Conservation (phyloP, 371 early-diverging fungal species). For the Smittium culicis region DNA sequence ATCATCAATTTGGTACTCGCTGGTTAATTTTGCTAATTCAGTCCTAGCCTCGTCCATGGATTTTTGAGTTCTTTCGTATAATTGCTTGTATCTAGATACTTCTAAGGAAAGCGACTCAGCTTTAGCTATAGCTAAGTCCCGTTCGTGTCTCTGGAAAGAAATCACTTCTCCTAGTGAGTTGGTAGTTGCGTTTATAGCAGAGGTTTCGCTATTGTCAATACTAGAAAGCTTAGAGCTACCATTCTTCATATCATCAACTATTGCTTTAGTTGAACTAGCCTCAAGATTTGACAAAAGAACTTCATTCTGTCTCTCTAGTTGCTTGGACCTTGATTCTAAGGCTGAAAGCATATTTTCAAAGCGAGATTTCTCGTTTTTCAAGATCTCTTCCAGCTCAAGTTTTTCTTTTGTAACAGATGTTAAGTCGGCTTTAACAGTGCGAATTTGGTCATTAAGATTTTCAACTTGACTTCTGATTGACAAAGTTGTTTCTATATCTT, state of each 20-base stretch:
- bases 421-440: constrained; percentile 17
- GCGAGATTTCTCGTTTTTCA: constrained; percentile 13
- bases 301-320: constrained; percentile 15
- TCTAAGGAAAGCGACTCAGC: constrained; percentile 48
- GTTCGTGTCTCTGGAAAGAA: constrained; percentile 48
- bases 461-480: constrained; percentile 17
- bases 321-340: constrained; percentile 4
- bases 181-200: background rate
- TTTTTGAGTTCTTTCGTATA: constrained; percentile 39
- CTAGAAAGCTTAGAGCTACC: background rate
- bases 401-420: constrained; percentile 24
- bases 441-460: constrained; percentile 16
- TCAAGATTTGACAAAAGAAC: constrained; percentile 11
- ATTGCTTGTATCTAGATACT: constrained; percentile 38
- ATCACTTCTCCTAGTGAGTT: constrained; percentile 39
- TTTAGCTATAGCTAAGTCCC: constrained; percentile 45
- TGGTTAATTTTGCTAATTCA: constrained; percentile 24
- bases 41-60: constrained; percentile 47
- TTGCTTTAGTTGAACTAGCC: background rate
- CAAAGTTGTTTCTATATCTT: constrained; percentile 32
- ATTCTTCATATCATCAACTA: background rate
- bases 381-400: constrained; percentile 4
- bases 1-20: constrained; percentile 14
- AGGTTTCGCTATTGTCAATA: background rate
- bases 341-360: constrained; percentile 5